These are phyloP conservation scores for Coriaria nepalensis DNA, from an alignment of 306 rosid genomes.

Conservation along the genomic window DNA sequence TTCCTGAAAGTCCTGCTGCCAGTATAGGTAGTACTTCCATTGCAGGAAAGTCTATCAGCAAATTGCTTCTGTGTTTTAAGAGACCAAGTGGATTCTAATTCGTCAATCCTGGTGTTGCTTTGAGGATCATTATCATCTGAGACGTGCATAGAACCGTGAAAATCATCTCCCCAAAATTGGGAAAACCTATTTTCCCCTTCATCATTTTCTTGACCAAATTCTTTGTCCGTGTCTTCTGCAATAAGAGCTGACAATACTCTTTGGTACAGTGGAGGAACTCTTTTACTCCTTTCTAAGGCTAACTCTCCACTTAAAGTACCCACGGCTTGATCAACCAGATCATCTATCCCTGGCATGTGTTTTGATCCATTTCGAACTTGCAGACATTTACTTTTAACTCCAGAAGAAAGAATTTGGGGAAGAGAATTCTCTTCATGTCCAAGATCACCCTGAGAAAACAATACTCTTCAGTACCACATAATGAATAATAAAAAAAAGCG, in stretches of 20 bases:
- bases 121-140: slow-evolving; percentile 24
- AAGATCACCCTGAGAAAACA: slow-evolving; percentile 34
- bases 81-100: slow-evolving; percentile 15
- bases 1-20: slow-evolving; percentile 19
- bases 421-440: slow-evolving; percentile 21
- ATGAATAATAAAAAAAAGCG: neutral
- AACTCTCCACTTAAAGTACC: slow-evolving; percentile 23
- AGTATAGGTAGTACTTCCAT: slow-evolving; percentile 27
- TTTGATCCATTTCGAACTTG: slow-evolving; percentile 24
- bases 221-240: slow-evolving; percentile 46
- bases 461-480: slow-evolving; percentile 10
- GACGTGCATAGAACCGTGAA: slow-evolving; percentile 16
- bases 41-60: slow-evolving; percentile 32
- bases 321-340: slow-evolving; percentile 25
- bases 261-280: slow-evolving; percentile 48
- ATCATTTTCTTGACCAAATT: slow-evolving; percentile 26
- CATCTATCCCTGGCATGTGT: slow-evolving; percentile 16
- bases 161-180: slow-evolving; percentile 27
- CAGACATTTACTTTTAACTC: slow-evolving; percentile 23
- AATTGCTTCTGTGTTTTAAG: slow-evolving; percentile 20
- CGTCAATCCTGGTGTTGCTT: slow-evolving; percentile 19
- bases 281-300: slow-evolving; percentile 27
- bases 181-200: slow-evolving; percentile 27
- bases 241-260: slow-evolving; percentile 74
- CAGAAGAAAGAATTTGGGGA: slow-evolving; percentile 26